These are phyloP conservation scores for Chlorophyllum brunneum DNA, from an alignment of 768 basidiomycete genomes.

Conservation along the genomic window DNA sequence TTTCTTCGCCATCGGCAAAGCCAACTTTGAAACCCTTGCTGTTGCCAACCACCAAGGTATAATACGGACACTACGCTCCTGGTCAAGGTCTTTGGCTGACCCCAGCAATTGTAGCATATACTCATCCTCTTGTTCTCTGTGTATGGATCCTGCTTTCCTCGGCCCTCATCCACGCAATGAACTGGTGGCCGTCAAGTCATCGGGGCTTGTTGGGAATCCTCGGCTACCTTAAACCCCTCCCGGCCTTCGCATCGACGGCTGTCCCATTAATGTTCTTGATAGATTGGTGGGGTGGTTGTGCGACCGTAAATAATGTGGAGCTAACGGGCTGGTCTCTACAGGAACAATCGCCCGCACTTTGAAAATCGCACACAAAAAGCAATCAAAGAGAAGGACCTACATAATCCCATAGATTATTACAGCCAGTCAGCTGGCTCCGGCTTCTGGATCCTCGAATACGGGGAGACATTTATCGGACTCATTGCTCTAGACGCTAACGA, in stretches of 20 bases:
- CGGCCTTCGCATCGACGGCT: constrained; percentile 59
- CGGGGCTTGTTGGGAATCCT: constrained; percentile 31
- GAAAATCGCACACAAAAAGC: constrained; percentile 50
- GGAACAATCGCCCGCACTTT: constrained; percentile 69
- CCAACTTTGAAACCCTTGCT: constrained; percentile 64
- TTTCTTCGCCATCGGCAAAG: constrained; percentile 62
- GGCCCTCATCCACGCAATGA: constrained; percentile 53
- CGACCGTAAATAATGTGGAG: neutral
- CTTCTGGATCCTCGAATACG: constrained; percentile 66
- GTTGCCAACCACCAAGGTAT: constrained; percentile 60
- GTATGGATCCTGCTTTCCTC: constrained; percentile 60
- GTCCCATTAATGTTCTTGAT: constrained; percentile 62
- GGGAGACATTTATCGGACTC: constrained; percentile 56
- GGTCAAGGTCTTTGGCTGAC: constrained; percentile 1
- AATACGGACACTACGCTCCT: constrained; percentile 10
- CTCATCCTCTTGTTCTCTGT: constrained; percentile 54
- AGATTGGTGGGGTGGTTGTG: constrained; percentile 54
- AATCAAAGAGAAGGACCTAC: constrained; percentile 55
- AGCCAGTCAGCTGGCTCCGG: constrained; percentile 58
- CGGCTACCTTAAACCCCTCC: constrained; percentile 55
- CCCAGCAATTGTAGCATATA: constrained; percentile 38
- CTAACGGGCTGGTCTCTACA: constrained; percentile 22
- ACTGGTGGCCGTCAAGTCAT: constrained; percentile 61
- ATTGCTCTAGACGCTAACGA: constrained; percentile 64
- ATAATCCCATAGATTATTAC: constrained; percentile 52